Conservation (phyloP, 805 yeast species). For the Zygosaccharomyces siamensis region DNA sequence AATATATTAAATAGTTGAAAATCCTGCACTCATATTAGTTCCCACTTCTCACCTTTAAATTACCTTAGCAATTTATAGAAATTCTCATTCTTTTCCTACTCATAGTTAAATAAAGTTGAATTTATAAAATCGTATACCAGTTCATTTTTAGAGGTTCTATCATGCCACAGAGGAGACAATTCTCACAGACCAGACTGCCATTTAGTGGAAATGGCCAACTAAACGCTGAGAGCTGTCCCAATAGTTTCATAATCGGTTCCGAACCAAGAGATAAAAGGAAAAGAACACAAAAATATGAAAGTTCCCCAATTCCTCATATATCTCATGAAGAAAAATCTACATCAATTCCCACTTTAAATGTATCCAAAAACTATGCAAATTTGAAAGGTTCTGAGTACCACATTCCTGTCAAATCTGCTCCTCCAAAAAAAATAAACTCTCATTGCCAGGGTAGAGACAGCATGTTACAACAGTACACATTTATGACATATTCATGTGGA, state of each 20-base stretch:
- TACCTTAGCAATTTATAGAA: background rate
- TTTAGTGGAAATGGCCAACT: slow-evolving; percentile 3
- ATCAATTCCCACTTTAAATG: background rate
- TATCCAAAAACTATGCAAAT: slow-evolving; percentile 6
- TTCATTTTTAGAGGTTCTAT: background rate
- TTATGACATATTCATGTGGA: slow-evolving; percentile 18
- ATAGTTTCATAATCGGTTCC: slow-evolving; percentile 7
- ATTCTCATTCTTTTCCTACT: too few species aligned
- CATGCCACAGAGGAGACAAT: slow-evolving; percentile 12
- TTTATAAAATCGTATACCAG: background rate
- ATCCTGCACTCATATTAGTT: background rate
- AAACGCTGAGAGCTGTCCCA: slow-evolving; percentile 19
- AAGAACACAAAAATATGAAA: slow-evolving; percentile 10
- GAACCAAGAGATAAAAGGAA: slow-evolving; percentile 9
- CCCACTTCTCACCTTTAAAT: background rate
- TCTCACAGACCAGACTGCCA: slow-evolving; percentile 6
- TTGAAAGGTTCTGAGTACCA: slow-evolving; percentile 11
- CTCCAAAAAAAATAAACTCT: slow-evolving; percentile 7
- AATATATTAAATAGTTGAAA: too few species aligned
- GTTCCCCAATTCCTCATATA: slow-evolving; percentile 13
- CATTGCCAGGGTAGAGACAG: slow-evolving; percentile 9
- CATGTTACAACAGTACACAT: slow-evolving; percentile 19
- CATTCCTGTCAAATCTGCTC: slow-evolving; percentile 9
- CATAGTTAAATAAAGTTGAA: background rate
- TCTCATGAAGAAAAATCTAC: slow-evolving; percentile 4